Percentiles rank a stretch among this genome's conserved stretches.
Conservation (phyloP, 2,329 filamentous ascomycete species). For the Curvularia lunata region DNA sequence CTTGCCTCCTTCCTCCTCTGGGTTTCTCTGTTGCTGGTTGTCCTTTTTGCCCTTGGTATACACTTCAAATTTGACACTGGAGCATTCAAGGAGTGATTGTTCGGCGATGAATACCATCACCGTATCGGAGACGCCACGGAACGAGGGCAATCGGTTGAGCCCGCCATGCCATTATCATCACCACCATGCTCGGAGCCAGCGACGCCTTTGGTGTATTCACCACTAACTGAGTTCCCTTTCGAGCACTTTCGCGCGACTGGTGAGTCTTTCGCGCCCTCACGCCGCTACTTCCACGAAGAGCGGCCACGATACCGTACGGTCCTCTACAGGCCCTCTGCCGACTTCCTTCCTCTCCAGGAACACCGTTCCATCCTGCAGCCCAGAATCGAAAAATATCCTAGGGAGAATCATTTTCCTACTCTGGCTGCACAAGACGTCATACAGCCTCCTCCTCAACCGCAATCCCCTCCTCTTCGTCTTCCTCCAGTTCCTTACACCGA, state of each 20-base stretch:
- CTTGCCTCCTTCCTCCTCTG: not conserved
- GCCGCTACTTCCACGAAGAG: not conserved
- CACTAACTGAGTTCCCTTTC: constrained; percentile 1
- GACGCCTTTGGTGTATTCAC: not conserved
- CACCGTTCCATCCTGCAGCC: too few species aligned
- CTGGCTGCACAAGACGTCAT: constrained; percentile 1
- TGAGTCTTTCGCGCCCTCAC: constrained; percentile 3
- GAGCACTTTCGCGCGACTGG: constrained; percentile 11
- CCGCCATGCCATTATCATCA: not conserved
- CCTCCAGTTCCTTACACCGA: not conserved
- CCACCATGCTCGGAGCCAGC: not conserved
- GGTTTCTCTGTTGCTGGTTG: not conserved
- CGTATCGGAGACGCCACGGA: not conserved
- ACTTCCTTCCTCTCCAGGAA: not conserved
- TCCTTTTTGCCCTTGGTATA: not conserved
- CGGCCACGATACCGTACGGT: not conserved
- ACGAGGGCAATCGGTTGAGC: not conserved
- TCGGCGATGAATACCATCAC: not conserved
- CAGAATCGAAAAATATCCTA: not conserved
- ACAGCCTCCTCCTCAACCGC: not conserved
- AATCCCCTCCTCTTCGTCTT: not conserved
- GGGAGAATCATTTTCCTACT: not conserved
- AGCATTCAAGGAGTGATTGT: not conserved
- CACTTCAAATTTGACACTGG: not conserved
- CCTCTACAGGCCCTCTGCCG: not conserved